Base-by-base conservation (phyloP, 192 early-diverging fungal genomes). In the Martensiomyces pterosporus region DNA sequence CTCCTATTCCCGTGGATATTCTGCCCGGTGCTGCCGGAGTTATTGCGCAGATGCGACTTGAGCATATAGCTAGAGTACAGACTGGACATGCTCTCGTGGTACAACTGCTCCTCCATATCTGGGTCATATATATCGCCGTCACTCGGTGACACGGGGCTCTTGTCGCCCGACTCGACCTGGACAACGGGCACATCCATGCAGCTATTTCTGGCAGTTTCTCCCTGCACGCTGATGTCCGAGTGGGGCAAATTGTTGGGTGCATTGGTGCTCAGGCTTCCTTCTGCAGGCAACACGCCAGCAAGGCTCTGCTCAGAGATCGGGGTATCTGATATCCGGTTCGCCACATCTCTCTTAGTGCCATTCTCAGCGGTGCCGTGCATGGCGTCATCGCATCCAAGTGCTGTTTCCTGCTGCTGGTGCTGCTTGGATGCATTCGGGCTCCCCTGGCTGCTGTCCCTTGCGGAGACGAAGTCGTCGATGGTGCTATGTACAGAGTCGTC, bases 21-120 rank as follows among this genome's bases (percentile, higher is more conserved):
- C 23, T 47, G 49, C 8, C 41, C 24, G 5, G 39, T 55, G 39
- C 21, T 56, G 50, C 9, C 29, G 6, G 56, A 19, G 40, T 75
- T 67, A 47, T 67, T 75, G 26, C 71, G 64, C 42, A 75, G 37
- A 21, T 75, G 71, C 16, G 71, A 75, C 29, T 75, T 75, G 29
- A 62, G 60, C 17, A 75, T 50, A 34, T 75, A 75, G 12, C 59
- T 67, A n/a, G 64, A 56, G 40, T 75, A 75, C 29, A 75, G 37
- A 8, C 47, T 65, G 29, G 5, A 12, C 27, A 49, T 18, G 32
- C 39, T 43, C 17, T 41, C 49, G 7, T 74, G 47, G 7, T 41
- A 15, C 50, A 24, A 21, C 49, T 40, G 19, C 50, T 14, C 4
- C 22, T 49, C 29, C 5, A 8, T 12, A 12, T 12, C 12, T 5